Evolutionary conservation across 2,329 filamentous ascomycete genomes (phyloP).

Genomic region (Hansfordia pulvinata): DNA sequence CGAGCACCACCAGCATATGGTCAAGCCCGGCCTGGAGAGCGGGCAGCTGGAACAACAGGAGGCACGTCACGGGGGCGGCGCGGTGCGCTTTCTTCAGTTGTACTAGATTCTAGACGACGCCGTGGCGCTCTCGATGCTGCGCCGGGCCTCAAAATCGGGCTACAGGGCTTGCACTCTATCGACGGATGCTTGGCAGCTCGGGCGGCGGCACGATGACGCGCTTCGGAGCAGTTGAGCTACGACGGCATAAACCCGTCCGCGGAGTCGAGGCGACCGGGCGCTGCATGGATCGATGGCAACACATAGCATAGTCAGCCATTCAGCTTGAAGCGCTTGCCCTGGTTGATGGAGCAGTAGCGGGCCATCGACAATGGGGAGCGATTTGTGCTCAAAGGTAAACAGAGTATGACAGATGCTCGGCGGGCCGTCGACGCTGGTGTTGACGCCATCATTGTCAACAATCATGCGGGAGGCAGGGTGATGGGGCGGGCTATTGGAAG

Average conservation of each 20-base stretch:
- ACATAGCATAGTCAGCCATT: slow-evolving; percentile 50
- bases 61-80: slow-evolving; percentile 8
- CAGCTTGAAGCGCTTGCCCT: slow-evolving; percentile 49
- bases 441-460: slow-evolving; percentile 48
- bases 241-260: too few species aligned
- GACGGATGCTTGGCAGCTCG: slow-evolving; percentile 50
- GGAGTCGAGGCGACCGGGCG: slow-evolving; percentile 40
- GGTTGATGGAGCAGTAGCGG: slow-evolving; percentile 47
- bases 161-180: slow-evolving; percentile 46
- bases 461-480: slow-evolving; percentile 46
- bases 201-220: slow-evolving; percentile 45
- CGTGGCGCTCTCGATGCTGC: slow-evolving; percentile 38
- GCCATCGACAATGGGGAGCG: slow-evolving; percentile 41
- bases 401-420: slow-evolving; percentile 41
- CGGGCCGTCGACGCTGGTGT: slow-evolving; percentile 41
- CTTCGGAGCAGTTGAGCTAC: slow-evolving; percentile 45
- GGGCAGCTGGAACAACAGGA: slow-evolving; percentile 2
- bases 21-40: too few species aligned
- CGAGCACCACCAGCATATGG: too few species aligned
- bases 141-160: slow-evolving; percentile 37
- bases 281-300: slow-evolving; percentile 47
- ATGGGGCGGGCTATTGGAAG: slow-evolving; percentile 45
- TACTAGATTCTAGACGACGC: slow-evolving; percentile 52
- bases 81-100: slow-evolving; percentile 45
- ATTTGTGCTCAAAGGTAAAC: slow-evolving; percentile 50